These are phyloP conservation scores for Lachnellula cervina DNA, from an alignment of 2,329 filamentous ascomycete genomes.

Conservation along the genomic window DNA sequence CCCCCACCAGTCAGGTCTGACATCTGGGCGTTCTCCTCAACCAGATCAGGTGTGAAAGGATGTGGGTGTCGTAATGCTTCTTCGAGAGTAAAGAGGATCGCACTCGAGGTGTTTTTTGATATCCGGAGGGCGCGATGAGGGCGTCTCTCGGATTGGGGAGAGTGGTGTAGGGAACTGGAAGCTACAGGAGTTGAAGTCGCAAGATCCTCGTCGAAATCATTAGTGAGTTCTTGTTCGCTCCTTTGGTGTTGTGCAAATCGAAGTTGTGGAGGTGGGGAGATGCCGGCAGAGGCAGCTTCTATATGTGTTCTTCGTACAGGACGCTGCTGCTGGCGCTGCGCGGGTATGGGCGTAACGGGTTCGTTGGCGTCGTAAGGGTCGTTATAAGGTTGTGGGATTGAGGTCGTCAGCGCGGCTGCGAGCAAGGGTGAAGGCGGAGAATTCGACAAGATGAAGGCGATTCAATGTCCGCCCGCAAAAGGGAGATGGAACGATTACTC, in stretches of 20 bases:
- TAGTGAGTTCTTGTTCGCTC: constrained; percentile 16
- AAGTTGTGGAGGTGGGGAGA: constrained; percentile 27
- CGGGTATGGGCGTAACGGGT: constrained; percentile 24
- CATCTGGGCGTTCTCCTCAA: constrained; percentile 90
- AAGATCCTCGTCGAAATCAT: constrained; percentile 28
- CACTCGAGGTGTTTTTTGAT: constrained; percentile 79
- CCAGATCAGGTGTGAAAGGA: constrained; percentile 74
- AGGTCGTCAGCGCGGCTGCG: constrained; percentile 30
- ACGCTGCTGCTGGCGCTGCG: constrained; percentile 30
- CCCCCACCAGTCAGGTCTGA: constrained; percentile 68
- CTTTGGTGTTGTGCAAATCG: constrained; percentile 19
- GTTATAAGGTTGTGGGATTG: constrained; percentile 26
- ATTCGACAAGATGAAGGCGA: constrained; percentile 28
- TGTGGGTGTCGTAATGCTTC: constrained; percentile 81
- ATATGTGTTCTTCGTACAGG: constrained; percentile 29
- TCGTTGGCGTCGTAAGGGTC: constrained; percentile 34
- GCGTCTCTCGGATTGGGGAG: constrained; percentile 29
- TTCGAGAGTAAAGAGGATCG: constrained; percentile 88
- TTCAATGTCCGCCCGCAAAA: constrained; percentile 10
- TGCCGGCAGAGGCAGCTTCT: constrained; percentile 31
- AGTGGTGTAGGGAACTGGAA: constrained; percentile 18
- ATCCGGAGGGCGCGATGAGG: constrained; percentile 55
- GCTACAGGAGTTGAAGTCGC: constrained; percentile 23
- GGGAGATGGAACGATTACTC: constrained; percentile 3
- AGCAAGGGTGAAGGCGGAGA: constrained; percentile 9